phyloP scores from a whole-genome alignment of 2,329 filamentous ascomycete genomes.

The Calonectria hongkongensis region DNA sequence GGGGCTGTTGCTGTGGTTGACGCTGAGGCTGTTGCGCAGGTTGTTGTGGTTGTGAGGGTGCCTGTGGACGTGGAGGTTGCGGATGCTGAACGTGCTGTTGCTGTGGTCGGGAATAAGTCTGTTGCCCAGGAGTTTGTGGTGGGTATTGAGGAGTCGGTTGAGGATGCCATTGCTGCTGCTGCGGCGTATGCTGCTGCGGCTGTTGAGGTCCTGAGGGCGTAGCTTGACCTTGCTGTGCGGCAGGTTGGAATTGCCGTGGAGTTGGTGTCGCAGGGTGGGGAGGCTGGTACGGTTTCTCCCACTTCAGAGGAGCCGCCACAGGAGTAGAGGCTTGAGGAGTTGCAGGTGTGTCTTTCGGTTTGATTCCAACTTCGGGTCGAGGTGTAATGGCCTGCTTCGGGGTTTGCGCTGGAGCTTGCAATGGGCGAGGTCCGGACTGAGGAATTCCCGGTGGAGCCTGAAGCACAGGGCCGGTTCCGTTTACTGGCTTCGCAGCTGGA shows the following conservation, averaged over 20 bases:
- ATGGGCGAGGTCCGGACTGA: constrained; percentile 56
- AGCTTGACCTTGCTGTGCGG: constrained; percentile 48
- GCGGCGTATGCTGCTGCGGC: constrained; percentile 33
- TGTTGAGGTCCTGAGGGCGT: constrained; percentile 47
- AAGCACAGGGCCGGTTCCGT: constrained; percentile 57
- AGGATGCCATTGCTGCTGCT: constrained; percentile 51
- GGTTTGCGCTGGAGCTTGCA: constrained; percentile 58
- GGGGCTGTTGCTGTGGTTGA: constrained; percentile 46
- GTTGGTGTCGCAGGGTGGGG: constrained; percentile 53
- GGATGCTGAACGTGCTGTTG: constrained; percentile 42
- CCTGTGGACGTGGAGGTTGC: constrained; percentile 46
- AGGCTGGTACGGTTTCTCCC: constrained; percentile 66
- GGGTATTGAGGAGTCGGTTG: constrained; percentile 49
- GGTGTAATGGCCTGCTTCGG: constrained; percentile 58
- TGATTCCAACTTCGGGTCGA: constrained; percentile 58
- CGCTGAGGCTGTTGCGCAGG: constrained; percentile 43
- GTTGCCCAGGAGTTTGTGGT: constrained; percentile 48
- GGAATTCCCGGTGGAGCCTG: constrained; percentile 61
- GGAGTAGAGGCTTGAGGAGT: constrained; percentile 50
- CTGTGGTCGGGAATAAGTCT: constrained; percentile 49
- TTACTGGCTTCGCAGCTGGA: constrained; percentile 57
- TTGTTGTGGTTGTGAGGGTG: constrained; percentile 48
- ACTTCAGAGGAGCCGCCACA: constrained; percentile 58
- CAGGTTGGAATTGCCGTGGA: constrained; percentile 53
- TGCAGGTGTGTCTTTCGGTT: constrained; percentile 54